Conservation (phyloP, 208 protist genomes). For the Leishmania tarentolae region DNA sequence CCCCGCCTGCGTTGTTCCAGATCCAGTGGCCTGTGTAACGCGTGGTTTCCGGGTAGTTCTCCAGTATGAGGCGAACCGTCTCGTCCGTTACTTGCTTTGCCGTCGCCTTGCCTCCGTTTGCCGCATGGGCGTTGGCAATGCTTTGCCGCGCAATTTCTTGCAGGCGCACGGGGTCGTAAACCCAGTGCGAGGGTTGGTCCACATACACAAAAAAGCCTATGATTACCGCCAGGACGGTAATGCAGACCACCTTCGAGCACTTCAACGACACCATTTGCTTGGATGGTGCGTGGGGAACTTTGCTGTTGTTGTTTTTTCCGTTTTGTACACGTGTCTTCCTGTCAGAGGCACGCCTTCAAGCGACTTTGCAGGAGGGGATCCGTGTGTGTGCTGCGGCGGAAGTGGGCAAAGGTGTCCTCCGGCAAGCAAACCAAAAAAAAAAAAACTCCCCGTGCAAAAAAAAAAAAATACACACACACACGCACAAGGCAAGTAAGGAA, state of each 20-base stretch:
- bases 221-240: conserved; percentile 36
- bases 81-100: conserved; percentile 56
- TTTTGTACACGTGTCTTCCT: background rate
- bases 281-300: background rate
- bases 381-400: background rate
- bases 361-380: background rate
- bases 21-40: conserved; percentile 71
- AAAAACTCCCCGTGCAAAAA: too few relatives aligned
- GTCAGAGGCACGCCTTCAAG: background rate
- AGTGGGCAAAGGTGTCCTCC: background rate
- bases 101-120: conserved; percentile 40
- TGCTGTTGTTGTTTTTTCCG: background rate
- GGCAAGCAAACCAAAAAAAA: too few relatives aligned
- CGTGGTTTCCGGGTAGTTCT: conserved; percentile 75
- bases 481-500: too few relatives aligned
- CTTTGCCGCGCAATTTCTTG: conserved; percentile 69
- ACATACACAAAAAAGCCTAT: conserved; percentile 55
- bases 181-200: conserved; percentile 68
- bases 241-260: conserved; percentile 12
- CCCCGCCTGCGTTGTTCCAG: conserved; percentile 92
- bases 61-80: conserved; percentile 63
- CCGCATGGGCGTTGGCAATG: conserved; percentile 60
- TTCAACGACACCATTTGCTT: background rate
- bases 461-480: too few relatives aligned
- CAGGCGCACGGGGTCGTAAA: conserved; percentile 74